Evolutionary conservation across 73 alveolate genomes (phyloP), one percentile per base, ranked within the genome.

Genomic region (Symbiodinium pilosum): DNA sequence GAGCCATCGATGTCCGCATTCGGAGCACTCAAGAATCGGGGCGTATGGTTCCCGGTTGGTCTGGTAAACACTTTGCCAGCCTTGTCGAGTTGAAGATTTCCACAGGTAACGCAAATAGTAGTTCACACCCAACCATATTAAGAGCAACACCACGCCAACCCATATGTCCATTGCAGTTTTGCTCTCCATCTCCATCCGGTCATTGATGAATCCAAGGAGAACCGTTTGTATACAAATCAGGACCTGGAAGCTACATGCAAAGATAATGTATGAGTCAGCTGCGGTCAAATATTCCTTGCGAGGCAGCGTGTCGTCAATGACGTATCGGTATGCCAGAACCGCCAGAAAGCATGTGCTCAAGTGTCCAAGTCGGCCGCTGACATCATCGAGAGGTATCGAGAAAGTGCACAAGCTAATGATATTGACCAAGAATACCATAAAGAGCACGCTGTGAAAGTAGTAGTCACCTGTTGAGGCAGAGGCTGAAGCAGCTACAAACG

Each of bases 391-490:
- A 6, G 1, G 42, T 34, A 73, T 32, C 47, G 86, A 32, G 28
- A 73, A 73, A 32, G 86, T 38, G 43, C 86, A 73, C 11, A 73
- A 44, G 86, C 86, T 73, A 11, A 73, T 73, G 86, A 38, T 38
- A 34, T 73, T 73, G n/a, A 73, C 86, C 43, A 73, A n/a, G 86
- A 32, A 36, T 14, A 73, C 86, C 86, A 73, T 73, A 32, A 73
- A 38, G 47, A 73, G 86, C 42, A 73, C 44, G 86, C 86, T 73
- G 86, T 73, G 86, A 18, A 73, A 32, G 86, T 36, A 73, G 86
- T 36, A 73, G 28, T 64, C 77, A 28, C 77, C 77, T 64, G n/a
- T n/a, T 47, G 21, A 47, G 14, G 59, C 59, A 47, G 59, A 47
- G 59, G 59, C 59, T n/a, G n/a, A n/a, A n/a, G n/a, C n/a, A n/a